Conservation (phyloP, 2,329 filamentous ascomycete genomes). For the Aspergillus sergii region DNA sequence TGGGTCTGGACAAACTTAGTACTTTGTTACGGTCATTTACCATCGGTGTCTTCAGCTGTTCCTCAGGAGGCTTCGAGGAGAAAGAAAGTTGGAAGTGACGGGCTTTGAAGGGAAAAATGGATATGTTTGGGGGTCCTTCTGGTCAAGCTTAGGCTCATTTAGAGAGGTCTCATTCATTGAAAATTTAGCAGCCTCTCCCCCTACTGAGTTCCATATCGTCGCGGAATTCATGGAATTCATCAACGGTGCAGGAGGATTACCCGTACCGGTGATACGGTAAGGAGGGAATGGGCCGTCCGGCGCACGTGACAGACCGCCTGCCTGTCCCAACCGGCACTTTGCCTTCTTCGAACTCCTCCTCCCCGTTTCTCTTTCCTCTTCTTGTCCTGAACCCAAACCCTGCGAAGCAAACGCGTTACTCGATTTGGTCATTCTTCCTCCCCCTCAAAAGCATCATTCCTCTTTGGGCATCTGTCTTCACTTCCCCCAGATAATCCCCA, state of each 20-base stretch:
- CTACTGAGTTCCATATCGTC: background rate
- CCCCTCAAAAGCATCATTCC: conserved; percentile 46
- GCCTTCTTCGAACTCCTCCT: conserved; percentile 36
- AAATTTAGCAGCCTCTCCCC: background rate
- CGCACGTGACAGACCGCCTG: conserved; percentile 37
- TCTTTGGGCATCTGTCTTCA: conserved; percentile 43
- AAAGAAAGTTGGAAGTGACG: background rate
- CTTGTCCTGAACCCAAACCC: conserved; percentile 44
- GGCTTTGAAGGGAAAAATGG: background rate
- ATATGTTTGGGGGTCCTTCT: background rate
- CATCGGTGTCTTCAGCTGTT: background rate
- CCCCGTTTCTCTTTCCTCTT: conserved; percentile 31
- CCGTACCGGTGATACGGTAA: background rate
- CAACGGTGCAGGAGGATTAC: background rate
- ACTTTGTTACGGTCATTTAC: conserved; percentile 5
- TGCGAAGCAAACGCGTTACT: conserved; percentile 50
- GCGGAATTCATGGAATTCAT: background rate
- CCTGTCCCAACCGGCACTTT: conserved; percentile 34
- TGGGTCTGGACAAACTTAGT: conserved; percentile 24
- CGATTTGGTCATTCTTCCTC: conserved; percentile 48
- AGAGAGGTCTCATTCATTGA: background rate
- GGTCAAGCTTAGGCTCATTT: background rate
- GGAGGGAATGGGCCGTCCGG: background rate
- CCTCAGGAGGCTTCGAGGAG: background rate
- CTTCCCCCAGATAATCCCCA: conserved; percentile 22